Evolutionary conservation across 1,139 yeast genomes (phyloP).

Genomic region (Candida mesenterica): DNA sequence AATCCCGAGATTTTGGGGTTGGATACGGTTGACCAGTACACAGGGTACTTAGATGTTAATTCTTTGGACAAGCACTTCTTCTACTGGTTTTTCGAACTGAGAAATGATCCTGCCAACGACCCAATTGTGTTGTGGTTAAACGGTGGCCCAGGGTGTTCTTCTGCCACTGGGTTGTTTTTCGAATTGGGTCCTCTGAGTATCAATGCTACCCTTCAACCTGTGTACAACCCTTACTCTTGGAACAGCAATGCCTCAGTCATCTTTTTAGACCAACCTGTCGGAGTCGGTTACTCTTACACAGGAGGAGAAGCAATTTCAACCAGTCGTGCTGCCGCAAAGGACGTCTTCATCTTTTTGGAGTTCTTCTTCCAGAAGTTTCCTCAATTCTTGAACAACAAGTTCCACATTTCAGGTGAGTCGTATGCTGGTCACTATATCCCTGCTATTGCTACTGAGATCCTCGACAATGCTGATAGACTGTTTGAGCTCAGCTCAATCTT

Average conservation of each 20-base stretch:
- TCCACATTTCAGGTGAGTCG: conserved; percentile 87
- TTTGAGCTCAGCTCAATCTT: conserved; percentile 69
- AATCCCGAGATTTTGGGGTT: conserved; percentile 46
- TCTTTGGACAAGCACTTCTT: conserved; percentile 69
- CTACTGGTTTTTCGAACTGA: conserved; percentile 73
- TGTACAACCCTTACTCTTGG: conserved; percentile 66
- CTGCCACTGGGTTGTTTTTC: conserved; percentile 63
- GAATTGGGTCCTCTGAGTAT: conserved; percentile 67
- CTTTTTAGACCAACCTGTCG: conserved; percentile 72
- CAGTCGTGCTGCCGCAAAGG: conserved; percentile 74
- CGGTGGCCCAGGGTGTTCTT: conserved; percentile 78
- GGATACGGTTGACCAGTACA: conserved; percentile 59
- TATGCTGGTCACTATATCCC: conserved; percentile 91
- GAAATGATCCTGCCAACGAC: conserved; percentile 48
- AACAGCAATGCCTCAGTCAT: conserved; percentile 66
- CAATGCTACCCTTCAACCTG: conserved; percentile 47
- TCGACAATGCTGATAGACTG: conserved; percentile 60
- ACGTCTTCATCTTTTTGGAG: conserved; percentile 75
- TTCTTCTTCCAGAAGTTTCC: conserved; percentile 76
- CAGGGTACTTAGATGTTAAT: conserved; percentile 62
- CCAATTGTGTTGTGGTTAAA: conserved; percentile 71
- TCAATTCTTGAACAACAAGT: conserved; percentile 52
- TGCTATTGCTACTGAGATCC: conserved; percentile 69
- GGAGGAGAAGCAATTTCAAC: conserved; percentile 52
- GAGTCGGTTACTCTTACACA: conserved; percentile 76